phyloP scores from a whole-genome alignment of 2,329 filamentous ascomycete genomes.

The Verticillium alfalfae region DNA sequence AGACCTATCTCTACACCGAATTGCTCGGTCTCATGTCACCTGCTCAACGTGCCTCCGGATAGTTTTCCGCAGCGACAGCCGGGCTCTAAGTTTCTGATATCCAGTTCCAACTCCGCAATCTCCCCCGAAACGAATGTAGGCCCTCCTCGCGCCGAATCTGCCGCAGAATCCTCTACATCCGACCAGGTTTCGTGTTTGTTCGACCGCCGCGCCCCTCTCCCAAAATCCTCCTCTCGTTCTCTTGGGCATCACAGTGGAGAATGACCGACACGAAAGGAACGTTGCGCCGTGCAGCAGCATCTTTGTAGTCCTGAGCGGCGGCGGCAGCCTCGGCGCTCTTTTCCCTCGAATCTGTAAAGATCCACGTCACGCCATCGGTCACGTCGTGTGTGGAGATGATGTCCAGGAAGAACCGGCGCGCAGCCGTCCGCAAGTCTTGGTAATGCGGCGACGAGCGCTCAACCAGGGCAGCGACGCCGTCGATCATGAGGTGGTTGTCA shows the following conservation, averaged over 20 bases:
- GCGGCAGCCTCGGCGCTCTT: constrained; percentile 1
- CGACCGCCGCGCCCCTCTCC: constrained; percentile 3
- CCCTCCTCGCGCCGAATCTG: constrained; percentile 13
- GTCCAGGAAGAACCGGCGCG: constrained; percentile 3
- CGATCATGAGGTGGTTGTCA: constrained; percentile 23
- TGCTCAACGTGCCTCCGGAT: constrained; percentile 10
- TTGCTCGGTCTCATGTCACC: background rate
- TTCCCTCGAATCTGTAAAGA: constrained; percentile 18
- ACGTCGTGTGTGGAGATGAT: constrained; percentile 7
- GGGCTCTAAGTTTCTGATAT: constrained; percentile 18
- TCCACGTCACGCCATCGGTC: constrained; percentile 10
- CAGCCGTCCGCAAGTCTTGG: constrained; percentile 10
- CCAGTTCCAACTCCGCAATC: constrained; percentile 13
- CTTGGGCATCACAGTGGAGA: constrained; percentile 17
- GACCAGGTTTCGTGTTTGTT: constrained; percentile 14
- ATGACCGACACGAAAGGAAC: constrained; percentile 20
- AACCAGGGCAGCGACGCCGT: constrained; percentile 15
- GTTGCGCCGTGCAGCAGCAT: constrained; percentile 12
- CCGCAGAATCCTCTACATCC: constrained; percentile 12
- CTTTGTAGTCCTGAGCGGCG: constrained; percentile 13
- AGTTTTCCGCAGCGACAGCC: constrained; percentile 9
- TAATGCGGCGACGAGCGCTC: constrained; percentile 15
- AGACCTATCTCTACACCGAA: too few relatives aligned
- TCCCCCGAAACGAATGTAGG: constrained; percentile 15
- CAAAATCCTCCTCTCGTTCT: constrained; percentile 16